phyloP scores from a whole-genome alignment of 495 filamentous ascomycete genomes.

The Recurvomyces mirabilis region DNA sequence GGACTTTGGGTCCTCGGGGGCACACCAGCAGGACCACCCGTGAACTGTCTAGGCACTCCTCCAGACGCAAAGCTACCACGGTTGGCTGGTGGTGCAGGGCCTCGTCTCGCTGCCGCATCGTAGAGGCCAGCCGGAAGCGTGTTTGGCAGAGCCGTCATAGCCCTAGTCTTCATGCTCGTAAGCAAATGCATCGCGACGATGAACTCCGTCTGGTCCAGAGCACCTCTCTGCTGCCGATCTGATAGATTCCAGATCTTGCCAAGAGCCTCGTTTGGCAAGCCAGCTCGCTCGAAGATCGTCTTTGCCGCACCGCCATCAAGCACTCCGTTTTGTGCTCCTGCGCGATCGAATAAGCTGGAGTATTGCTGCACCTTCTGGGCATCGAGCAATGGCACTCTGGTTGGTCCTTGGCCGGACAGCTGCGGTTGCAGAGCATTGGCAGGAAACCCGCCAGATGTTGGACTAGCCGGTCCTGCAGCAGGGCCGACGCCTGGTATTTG shows the following conservation, averaged over 20 bases:
- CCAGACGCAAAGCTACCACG: constrained; percentile 6
- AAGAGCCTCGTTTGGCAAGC: constrained; percentile 77
- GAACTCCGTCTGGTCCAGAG: constrained; percentile 82
- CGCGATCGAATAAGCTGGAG: constrained; percentile 73
- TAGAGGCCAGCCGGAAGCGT: constrained; percentile 78
- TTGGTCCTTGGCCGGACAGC: constrained; percentile 39
- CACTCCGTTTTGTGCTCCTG: constrained; percentile 64
- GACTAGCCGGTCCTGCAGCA: constrained; percentile 39
- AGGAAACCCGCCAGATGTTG: constrained; percentile 24
- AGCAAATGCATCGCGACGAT: constrained; percentile 97
- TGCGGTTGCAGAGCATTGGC: constrained; percentile 45
- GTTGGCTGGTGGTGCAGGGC: constrained; percentile 32
- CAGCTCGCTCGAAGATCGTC: constrained; percentile 85
- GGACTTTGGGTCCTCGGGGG: constrained; percentile 58
- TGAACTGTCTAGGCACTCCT: constrained; percentile 64
- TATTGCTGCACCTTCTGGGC: constrained; percentile 86
- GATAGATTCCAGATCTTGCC: constrained; percentile 91
- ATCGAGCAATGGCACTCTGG: constrained; percentile 81
- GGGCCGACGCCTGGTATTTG: constrained; percentile 35
- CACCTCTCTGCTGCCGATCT: constrained; percentile 83
- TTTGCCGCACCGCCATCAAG: constrained; percentile 71
- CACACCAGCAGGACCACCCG: constrained; percentile 38
- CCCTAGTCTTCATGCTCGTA: constrained; percentile 75
- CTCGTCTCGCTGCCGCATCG: constrained; percentile 74
- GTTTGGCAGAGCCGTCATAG: constrained; percentile 65